A percentile compares a stretch with the other conserved stretches of the same genome.
Evolutionary conservation across 2,329 filamentous ascomycete species (phyloP).

Genomic region (Arthrobotrys megalospora): DNA sequence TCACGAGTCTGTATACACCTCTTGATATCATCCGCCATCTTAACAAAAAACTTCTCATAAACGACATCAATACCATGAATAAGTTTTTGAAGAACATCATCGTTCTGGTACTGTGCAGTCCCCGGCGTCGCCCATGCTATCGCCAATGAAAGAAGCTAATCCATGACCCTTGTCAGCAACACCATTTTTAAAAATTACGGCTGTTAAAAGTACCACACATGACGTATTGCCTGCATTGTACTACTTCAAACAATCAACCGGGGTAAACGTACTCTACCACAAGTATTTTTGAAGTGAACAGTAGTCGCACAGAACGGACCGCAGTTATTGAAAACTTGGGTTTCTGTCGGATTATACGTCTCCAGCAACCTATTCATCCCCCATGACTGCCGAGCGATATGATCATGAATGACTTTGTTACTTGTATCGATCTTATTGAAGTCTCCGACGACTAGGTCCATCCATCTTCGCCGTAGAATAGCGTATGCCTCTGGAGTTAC

Average conservation of each 20-base stretch:
- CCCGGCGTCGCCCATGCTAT: slow-evolving; percentile 42
- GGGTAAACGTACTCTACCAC: slow-evolving; percentile 9
- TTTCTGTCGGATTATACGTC: slow-evolving; percentile 8
- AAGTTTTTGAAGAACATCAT: slow-evolving; percentile 26
- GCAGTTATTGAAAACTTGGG: slow-evolving; percentile 22
- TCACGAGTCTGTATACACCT: slow-evolving; percentile 14
- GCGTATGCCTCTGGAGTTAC: slow-evolving; percentile 21
- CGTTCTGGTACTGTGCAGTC: slow-evolving; percentile 24
- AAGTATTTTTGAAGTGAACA: slow-evolving; percentile 34
- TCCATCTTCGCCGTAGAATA: slow-evolving; percentile 37
- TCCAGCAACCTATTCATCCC: background rate
- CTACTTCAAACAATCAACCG: no score
- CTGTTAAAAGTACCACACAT: no score
- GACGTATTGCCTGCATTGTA: no score
- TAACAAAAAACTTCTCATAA: slow-evolving; percentile 14
- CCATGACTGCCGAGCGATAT: slow-evolving; percentile 5
- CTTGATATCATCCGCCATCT: slow-evolving; percentile 30
- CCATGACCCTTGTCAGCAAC: background rate
- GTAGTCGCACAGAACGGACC: slow-evolving; percentile 22
- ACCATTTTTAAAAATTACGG: background rate
- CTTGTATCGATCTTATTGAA: slow-evolving; percentile 7
- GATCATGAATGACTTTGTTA: slow-evolving; percentile 1
- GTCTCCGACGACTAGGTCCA: slow-evolving; percentile 38
- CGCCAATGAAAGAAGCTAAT: slow-evolving; percentile 26
- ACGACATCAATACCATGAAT: slow-evolving; percentile 38